Base-by-base conservation (phyloP, 106 monocot genomes). In the Phalaenopsis equestris region DNA sequence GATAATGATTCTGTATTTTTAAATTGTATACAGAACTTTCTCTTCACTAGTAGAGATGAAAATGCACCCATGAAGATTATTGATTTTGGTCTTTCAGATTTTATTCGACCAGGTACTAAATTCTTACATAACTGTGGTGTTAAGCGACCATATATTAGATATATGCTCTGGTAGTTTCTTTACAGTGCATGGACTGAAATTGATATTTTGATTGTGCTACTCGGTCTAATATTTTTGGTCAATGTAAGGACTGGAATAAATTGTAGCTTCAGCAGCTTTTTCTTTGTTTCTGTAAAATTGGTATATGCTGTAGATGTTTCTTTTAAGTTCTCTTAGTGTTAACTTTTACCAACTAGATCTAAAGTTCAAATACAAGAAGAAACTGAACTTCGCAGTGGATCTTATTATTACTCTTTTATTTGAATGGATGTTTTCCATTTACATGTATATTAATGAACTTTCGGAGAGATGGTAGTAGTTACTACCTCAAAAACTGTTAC, bases 31-130 rank as follows among this genome's bases (percentile, higher is more conserved):
- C 85, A 85, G 85, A 85, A 85, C 75, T 85, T 85, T 85, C 85
- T 85, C 64, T 85, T 85, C 78, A 75, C 79, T 73, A 81, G 15
- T 19, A 82, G 65, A 56, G 85, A 82, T 48, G 85, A 85, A 74
- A 85, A 82, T 56, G 15, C 82, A 78, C 73, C 67, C n/a, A 81
- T 85, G 85, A 85, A 85, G 85, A 56, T 81, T 42, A 85, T 85
- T 78, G 85, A 85, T 79, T 85, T 85, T 75, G 85, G 85, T 10
- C 81, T 85, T 73, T 85, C 85, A 39, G 85, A 85, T 82, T 85
- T 82, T 55, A 81, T 79, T 43, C 74, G 78, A 78, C 85, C 85
- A 82, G 85, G 85, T 85, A 78, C 49, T 12, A 45, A 18, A 43
- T 74, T 74, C n/a, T 38, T 30, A 70, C 39, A 37, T 2, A 70